These are phyloP conservation scores for Guadua angustifolia DNA, from an alignment of 176 grass and related monocot species.

Conservation along the genomic window DNA sequence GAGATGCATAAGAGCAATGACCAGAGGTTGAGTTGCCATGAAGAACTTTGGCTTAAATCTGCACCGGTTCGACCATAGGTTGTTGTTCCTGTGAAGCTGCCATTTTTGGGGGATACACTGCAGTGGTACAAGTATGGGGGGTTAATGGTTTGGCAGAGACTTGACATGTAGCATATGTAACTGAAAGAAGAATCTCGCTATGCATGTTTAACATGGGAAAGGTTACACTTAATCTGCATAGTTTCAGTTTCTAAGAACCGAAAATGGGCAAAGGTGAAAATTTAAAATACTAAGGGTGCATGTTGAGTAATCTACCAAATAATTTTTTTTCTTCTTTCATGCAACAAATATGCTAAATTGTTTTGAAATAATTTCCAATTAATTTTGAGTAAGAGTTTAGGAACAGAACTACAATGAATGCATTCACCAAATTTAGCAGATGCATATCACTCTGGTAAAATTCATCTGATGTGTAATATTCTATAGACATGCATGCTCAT, in stretches of 20 bases:
- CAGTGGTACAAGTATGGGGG: neutral
- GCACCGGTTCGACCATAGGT: slow-evolving; percentile 35
- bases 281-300: neutral
- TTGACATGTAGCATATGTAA: neutral
- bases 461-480: neutral
- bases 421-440: neutral
- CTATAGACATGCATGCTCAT: slow-evolving; percentile 4
- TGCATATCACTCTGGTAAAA: neutral
- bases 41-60: slow-evolving; percentile 45
- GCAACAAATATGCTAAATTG: slow-evolving; percentile 6
- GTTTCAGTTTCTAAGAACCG: neutral
- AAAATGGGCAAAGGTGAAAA: neutral
- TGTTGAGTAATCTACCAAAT: neutral
- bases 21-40: slow-evolving; percentile 13
- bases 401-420: neutral
- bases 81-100: slow-evolving; percentile 58
- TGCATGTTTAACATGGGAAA: neutral
- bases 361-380: neutral
- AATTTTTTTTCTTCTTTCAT: neutral
- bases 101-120: slow-evolving; percentile 57
- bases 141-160: slow-evolving; percentile 1
- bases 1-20: slow-evolving; percentile 32
- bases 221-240: neutral
- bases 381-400: neutral
- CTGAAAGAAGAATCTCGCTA: neutral